Conservation (phyloP, 768 basidiomycete species). For the Serendipita sp. region DNA sequence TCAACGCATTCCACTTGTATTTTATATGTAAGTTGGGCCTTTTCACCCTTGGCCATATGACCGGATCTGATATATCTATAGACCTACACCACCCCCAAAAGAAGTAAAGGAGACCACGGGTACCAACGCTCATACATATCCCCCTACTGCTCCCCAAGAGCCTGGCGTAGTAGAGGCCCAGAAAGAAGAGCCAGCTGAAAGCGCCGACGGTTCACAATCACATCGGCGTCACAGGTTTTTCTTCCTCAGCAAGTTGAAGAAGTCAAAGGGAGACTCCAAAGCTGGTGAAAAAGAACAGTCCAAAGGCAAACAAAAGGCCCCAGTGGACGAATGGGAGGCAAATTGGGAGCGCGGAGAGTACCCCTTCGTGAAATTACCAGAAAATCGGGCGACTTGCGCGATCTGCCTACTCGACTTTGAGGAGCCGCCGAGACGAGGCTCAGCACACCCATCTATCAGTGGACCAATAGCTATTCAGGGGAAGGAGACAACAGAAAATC, state of each 20-base stretch:
- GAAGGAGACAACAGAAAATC: background rate
- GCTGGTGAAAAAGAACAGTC: background rate
- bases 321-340: conserved; percentile 45
- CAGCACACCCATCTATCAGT: conserved; percentile 7
- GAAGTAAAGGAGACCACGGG: background rate
- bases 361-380: conserved; percentile 69
- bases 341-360: conserved; percentile 62
- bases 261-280: conserved; percentile 11
- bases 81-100: background rate
- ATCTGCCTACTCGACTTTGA: conserved; percentile 78
- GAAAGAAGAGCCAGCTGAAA: background rate
- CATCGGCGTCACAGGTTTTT: background rate
- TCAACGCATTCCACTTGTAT: conserved; percentile 65
- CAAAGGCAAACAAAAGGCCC: conserved; percentile 15
- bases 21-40: conserved; percentile 37
- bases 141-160: background rate
- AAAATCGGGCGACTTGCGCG: conserved; percentile 69
- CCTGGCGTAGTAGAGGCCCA: background rate
- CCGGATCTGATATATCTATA: too few relatives aligned
- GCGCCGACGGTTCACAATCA: background rate
- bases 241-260: conserved; percentile 1
- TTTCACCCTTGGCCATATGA: background rate
- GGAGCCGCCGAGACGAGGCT: conserved; percentile 30
- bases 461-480: background rate
- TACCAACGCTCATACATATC: background rate